These are phyloP conservation scores for Suillus fuscotomentosus DNA, from an alignment of 768 basidiomycete species.

Conservation along the genomic window DNA sequence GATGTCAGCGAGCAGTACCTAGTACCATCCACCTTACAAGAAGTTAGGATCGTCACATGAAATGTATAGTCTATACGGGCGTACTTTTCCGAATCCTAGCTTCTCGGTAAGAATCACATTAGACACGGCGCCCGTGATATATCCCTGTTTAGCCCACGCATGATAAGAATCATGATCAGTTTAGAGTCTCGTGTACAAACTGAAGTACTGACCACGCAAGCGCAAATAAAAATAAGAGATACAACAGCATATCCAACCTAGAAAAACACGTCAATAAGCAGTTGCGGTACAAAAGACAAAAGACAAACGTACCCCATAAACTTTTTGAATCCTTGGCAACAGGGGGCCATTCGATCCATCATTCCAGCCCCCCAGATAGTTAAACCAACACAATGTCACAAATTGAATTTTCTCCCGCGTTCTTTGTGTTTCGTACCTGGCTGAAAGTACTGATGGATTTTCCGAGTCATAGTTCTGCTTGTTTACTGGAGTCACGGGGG, in stretches of 20 bases:
- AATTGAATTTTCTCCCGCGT: conserved; percentile 30
- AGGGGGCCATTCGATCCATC: conserved; percentile 39
- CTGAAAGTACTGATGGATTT: background rate
- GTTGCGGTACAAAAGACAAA: background rate
- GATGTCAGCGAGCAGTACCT: conserved; percentile 19
- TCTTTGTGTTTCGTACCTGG: conserved; percentile 18
- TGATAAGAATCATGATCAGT: background rate
- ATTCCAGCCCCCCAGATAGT: conserved; percentile 38
- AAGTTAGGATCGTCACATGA: background rate
- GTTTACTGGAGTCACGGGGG: background rate
- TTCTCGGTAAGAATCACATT: conserved; percentile 47
- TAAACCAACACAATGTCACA: conserved; percentile 30
- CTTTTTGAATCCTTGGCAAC: conserved; percentile 36
- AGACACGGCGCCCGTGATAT: conserved; percentile 40
- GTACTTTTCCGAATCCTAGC: conserved; percentile 43
- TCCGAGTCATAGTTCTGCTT: background rate
- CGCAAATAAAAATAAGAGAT: conserved; percentile 42
- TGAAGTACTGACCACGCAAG: conserved; percentile 28
- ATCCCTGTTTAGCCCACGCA: conserved; percentile 31
- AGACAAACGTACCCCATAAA: conserved; percentile 30
- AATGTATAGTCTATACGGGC: background rate
- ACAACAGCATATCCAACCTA: conserved; percentile 40
- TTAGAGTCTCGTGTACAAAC: conserved; percentile 10
- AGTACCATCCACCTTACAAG: conserved; percentile 37
- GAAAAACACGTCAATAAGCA: background rate